phyloP scores from a whole-genome alignment of 208 protist species.

The Acanthamoeba culbertsoni region DNA sequence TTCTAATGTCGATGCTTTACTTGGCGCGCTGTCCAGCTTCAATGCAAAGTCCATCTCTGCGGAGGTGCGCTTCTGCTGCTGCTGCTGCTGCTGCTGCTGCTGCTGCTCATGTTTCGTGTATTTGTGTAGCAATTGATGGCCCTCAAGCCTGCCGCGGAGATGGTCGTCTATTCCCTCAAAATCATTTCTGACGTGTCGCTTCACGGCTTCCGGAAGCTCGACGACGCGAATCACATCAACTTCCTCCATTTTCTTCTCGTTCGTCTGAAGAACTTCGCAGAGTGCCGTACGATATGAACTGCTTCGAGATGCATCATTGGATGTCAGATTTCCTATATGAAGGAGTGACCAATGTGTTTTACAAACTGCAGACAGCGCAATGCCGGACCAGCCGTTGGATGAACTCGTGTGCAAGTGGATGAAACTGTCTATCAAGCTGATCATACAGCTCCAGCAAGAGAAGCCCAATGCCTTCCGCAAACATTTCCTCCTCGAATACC shows the following conservation, averaged over 20 bases:
- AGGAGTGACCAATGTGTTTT: not conserved
- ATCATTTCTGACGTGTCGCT: conserved; percentile 24
- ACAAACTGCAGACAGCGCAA: not conserved
- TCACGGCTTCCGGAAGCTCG: conserved; percentile 21
- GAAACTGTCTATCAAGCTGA: not conserved
- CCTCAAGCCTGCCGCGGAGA: conserved; percentile 18
- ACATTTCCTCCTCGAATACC: conserved; percentile 10
- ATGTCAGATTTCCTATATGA: not conserved
- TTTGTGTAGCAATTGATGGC: not conserved
- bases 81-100: not conserved
- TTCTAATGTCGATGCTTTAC: not conserved
- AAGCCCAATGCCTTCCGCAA: conserved; percentile 56
- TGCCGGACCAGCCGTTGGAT: conserved; percentile 40
- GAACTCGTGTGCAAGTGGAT: conserved; percentile 53
- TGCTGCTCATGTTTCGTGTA: not conserved
- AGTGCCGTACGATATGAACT: conserved; percentile 47
- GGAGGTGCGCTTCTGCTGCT: not conserved
- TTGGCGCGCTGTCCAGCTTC: not conserved
- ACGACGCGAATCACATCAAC: not conserved
- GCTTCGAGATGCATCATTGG: not conserved
- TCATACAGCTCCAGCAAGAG: conserved; percentile 49
- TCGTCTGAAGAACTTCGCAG: not conserved
- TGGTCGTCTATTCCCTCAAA: conserved; percentile 25
- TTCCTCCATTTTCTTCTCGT: conserved; percentile 50
- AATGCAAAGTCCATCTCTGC: conserved; percentile 1